These are phyloP conservation scores for Alloteropsis angusta DNA, from an alignment of 202 grass and related monocot species.

Conservation along the genomic window DNA sequence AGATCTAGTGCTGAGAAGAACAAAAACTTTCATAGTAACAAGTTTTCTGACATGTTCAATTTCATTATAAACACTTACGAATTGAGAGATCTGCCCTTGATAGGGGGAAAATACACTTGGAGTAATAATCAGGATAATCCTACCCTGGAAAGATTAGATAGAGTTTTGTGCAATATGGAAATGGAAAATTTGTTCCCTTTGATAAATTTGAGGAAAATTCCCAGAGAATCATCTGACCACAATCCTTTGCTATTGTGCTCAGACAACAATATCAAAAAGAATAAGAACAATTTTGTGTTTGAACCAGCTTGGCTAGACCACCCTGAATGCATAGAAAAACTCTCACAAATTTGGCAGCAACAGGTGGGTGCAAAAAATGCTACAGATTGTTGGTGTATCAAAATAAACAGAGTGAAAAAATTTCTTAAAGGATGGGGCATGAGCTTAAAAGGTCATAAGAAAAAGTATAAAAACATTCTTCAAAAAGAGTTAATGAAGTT, in stretches of 20 bases:
- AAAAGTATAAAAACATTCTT: background rate
- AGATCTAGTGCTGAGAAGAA: background rate
- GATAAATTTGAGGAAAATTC: background rate
- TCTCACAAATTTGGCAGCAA: no score
- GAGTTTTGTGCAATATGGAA: rapidly evolving
- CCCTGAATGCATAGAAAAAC: rapidly evolving
- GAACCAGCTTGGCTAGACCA: no score
- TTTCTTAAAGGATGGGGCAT: background rate
- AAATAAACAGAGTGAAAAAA: background rate
- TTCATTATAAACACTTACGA: background rate
- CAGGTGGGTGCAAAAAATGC: rapidly evolving
- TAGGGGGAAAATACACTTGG: background rate
- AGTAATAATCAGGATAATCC: background rate
- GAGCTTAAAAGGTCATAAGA: rapidly evolving
- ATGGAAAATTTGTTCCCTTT: background rate
- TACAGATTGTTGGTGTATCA: background rate
- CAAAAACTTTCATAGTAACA: rapidly evolving
- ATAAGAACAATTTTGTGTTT: no score
- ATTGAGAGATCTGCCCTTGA: rapidly evolving
- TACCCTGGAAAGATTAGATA: background rate
- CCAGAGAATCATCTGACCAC: no score
- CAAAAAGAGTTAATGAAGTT: background rate
- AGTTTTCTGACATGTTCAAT: background rate
- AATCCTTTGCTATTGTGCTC: no score
- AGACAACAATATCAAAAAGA: no score